A percentile compares a stretch with the other conserved stretches of the same genome.
Evolutionary conservation across 1,284 basidiomycete genomes (phyloP).

Genomic region (Tremellales sp.): DNA sequence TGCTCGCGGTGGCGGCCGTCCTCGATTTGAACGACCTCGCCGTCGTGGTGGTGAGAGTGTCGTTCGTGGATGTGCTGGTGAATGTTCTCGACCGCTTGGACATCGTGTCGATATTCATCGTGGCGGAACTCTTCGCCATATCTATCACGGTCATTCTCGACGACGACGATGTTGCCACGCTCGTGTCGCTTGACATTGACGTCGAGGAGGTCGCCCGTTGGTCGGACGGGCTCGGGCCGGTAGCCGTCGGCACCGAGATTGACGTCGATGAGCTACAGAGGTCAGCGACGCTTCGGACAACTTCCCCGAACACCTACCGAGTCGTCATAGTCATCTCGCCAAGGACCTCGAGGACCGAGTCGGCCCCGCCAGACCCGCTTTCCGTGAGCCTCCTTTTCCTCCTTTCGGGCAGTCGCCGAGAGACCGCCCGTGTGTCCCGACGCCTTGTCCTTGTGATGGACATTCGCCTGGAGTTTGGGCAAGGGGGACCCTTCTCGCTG

Average conservation of each 20-base stretch:
- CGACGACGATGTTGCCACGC: background rate
- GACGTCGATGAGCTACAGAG: conserved; percentile 12
- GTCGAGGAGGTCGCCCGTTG: too few relatives aligned
- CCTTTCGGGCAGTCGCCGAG: too few relatives aligned
- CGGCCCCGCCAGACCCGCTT: conserved; percentile 13
- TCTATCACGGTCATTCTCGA: background rate
- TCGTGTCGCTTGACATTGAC: background rate
- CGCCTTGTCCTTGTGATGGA: too few relatives aligned
- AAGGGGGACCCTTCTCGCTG: too few relatives aligned
- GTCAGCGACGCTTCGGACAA: too few relatives aligned
- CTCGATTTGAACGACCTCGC: conserved; percentile 4
- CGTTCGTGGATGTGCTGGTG: conserved; percentile 7
- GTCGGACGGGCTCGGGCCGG: background rate
- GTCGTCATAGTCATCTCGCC: too few relatives aligned
- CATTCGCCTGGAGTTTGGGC: too few relatives aligned
- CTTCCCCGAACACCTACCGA: too few relatives aligned
- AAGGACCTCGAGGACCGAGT: conserved; percentile 16
- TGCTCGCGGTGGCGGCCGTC: too few relatives aligned
- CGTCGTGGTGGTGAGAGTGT: conserved; percentile 2
- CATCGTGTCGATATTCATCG: too few relatives aligned
- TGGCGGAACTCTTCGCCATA: too few relatives aligned
- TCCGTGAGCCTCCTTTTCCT: background rate
- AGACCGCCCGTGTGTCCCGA: too few relatives aligned
- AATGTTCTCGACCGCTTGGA: background rate
- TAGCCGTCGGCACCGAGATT: conserved; percentile 7